Percentiles rank a stretch among this genome's conserved stretches.
Conservation (phyloP, 192 early-diverging fungal species). For the Geranomyces variabilis region DNA sequence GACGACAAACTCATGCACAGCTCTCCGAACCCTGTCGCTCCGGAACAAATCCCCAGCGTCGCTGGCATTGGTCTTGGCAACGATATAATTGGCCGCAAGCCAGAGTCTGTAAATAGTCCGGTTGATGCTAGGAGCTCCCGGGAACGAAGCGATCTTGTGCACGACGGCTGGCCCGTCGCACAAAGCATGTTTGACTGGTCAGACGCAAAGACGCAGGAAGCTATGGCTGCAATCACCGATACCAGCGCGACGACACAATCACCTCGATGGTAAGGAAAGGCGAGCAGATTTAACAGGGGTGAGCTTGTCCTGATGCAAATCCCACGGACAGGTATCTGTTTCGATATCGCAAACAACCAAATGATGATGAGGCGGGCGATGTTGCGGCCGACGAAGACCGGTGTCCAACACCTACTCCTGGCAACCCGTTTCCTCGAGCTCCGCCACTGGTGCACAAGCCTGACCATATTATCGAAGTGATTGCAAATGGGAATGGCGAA, state of each 20-base stretch:
- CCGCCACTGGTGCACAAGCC: not conserved
- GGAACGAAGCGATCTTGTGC: no score
- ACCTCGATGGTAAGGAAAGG: not conserved
- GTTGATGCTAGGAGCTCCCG: no score
- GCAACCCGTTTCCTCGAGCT: conserved; percentile 29
- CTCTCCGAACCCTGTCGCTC: not conserved
- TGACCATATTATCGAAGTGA: conserved; percentile 8
- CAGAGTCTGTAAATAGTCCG: not conserved
- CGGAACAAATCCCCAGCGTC: conserved; percentile 1
- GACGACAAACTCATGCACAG: not conserved
- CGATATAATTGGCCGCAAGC: conserved; percentile 14
- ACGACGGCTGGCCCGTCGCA: not conserved
- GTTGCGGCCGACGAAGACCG: conserved; percentile 28
- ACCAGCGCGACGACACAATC: not conserved
- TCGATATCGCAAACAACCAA: conserved; percentile 16
- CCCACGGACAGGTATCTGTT: conserved; percentile 20
- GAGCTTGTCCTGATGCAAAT: no score
- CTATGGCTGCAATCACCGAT: not conserved
- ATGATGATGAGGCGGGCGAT: not conserved
- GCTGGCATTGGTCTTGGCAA: conserved; percentile 32
- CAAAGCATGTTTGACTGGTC: conserved; percentile 32
- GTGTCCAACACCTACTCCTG: conserved; percentile 34
- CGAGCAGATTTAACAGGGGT: no score
- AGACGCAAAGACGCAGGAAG: conserved; percentile 11
- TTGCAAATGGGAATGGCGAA: conserved; percentile 17